Conservation (phyloP, 768 basidiomycete species). For the Astraeus odoratus region DNA sequence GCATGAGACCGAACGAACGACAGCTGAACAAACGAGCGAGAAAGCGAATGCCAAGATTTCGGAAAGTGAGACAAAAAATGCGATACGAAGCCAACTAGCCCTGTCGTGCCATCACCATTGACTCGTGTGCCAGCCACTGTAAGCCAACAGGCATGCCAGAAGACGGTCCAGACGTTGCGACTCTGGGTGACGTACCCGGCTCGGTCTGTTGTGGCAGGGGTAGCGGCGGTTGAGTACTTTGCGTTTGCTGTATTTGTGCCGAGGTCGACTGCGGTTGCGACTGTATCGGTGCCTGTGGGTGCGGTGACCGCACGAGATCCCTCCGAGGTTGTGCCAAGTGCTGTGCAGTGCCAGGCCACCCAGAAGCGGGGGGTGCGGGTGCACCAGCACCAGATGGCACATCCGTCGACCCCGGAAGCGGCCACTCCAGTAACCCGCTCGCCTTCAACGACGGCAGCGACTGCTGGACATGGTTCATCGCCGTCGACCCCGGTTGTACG, state of each 20-base stretch:
- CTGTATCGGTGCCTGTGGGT: slow-evolving; percentile 4
- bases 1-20: neutral
- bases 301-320: slow-evolving; percentile 13
- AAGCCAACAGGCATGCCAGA: slow-evolving; percentile 58
- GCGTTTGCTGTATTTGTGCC: slow-evolving; percentile 1
- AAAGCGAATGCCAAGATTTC: too few species aligned
- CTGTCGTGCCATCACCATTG: slow-evolving; percentile 27
- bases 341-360: too few species aligned
- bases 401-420: slow-evolving; percentile 37
- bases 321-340: too few species aligned
- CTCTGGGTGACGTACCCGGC: neutral
- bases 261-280: neutral
- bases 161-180: slow-evolving; percentile 14
- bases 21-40: neutral
- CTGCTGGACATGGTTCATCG: slow-evolving; percentile 21
- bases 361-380: too few species aligned
- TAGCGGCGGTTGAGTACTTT: slow-evolving; percentile 11
- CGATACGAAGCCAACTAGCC: slow-evolving; percentile 11
- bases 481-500: slow-evolving; percentile 5
- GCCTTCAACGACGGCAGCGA: slow-evolving; percentile 70
- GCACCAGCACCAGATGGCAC: slow-evolving; percentile 12
- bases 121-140: slow-evolving; percentile 63
- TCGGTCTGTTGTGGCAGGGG: neutral
- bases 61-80: too few species aligned
- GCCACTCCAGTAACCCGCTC: slow-evolving; percentile 59